Percentiles rank a stretch among this genome's conserved stretches.
Evolutionary conservation across 495 filamentous ascomycete genomes (phyloP).

Genomic region (Daldinia bambusicola): DNA sequence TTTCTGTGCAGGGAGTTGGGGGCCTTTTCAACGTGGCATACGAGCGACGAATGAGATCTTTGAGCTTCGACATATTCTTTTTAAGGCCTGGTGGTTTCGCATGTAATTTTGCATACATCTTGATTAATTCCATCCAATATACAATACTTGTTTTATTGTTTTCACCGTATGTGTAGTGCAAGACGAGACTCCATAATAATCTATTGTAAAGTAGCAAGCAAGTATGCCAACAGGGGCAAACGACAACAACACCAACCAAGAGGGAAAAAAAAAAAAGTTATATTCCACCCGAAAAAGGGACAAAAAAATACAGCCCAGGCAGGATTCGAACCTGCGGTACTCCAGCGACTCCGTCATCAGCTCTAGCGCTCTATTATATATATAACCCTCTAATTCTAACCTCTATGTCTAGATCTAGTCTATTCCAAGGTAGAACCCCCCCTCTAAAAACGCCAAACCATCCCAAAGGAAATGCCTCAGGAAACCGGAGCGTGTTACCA

Average conservation of each 20-base stretch:
- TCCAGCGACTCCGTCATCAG: background rate
- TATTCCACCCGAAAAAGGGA: background rate
- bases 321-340: conserved; percentile 3
- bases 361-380: background rate
- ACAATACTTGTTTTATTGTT: background rate
- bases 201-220: no score
- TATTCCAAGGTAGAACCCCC: background rate
- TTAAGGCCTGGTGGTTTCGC: no score
- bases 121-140: no score
- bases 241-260: background rate
- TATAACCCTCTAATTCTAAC: background rate
- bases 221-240: background rate
- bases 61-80: background rate
- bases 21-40: background rate
- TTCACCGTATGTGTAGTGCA: background rate
- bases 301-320: background rate
- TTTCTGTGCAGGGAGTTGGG: background rate
- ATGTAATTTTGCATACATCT: no score
- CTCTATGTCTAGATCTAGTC: no score
- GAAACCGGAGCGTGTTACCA: conserved; percentile 3
- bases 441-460: background rate
- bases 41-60: background rate
- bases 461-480: background rate
- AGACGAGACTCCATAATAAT: background rate
- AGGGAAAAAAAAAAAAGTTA: background rate